Evolutionary conservation across 495 filamentous ascomycete genomes (phyloP).

Genomic region (Penicillium waksmanii): DNA sequence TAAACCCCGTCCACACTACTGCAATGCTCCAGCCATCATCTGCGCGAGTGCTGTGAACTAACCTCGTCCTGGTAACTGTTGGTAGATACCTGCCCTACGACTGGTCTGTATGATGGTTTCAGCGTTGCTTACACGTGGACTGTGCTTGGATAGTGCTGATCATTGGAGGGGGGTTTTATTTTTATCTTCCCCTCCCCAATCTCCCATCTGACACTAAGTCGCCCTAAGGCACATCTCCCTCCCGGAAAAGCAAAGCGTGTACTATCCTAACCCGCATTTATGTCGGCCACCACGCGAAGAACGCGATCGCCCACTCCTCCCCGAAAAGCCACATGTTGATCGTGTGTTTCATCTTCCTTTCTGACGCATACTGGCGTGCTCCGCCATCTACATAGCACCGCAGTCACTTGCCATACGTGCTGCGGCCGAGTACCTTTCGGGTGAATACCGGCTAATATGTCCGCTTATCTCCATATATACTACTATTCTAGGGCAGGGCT

Average conservation of each 20-base stretch:
- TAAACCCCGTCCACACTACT: constrained; percentile 10
- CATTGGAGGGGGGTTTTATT: constrained; percentile 15
- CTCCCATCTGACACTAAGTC: neutral
- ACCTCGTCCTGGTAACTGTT: constrained; percentile 4
- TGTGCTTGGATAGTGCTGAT: constrained; percentile 13
- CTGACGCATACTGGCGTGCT: neutral
- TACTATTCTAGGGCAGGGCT: neutral
- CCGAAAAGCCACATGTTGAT: constrained; percentile 17
- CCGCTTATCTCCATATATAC: neutral
- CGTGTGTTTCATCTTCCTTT: constrained; percentile 15
- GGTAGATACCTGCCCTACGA: neutral
- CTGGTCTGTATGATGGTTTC: constrained; percentile 14
- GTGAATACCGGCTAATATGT: neutral
- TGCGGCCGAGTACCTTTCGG: no score
- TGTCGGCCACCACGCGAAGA: constrained; percentile 13
- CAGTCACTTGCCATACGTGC: no score
- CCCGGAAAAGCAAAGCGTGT: neutral
- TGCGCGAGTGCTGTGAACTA: constrained; percentile 10
- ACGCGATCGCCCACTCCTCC: constrained; percentile 13
- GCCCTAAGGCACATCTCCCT: neutral
- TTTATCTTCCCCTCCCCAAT: constrained; percentile 9
- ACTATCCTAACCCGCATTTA: constrained; percentile 3
- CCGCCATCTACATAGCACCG: neutral
- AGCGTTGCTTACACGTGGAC: constrained; percentile 24
- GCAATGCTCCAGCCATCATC: constrained; percentile 11